These are phyloP conservation scores for Melaleuca quinquenervia DNA, from an alignment of 345 rosid genomes.

Conservation along the genomic window DNA sequence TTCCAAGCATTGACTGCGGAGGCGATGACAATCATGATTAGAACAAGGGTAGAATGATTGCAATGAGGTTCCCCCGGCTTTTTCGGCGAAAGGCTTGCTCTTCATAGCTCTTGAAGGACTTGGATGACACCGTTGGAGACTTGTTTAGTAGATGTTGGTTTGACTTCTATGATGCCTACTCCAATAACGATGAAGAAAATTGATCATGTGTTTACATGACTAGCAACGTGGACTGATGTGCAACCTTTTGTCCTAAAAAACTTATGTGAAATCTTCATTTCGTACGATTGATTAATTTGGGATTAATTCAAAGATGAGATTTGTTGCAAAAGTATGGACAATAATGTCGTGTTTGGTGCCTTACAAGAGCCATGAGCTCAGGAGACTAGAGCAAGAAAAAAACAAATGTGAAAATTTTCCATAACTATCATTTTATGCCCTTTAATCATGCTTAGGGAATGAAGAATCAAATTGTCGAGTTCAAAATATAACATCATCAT, in stretches of 20 bases:
- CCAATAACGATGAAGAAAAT: background rate
- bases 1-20: background rate
- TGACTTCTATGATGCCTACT: background rate
- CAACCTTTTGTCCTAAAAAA: background rate
- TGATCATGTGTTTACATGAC: background rate
- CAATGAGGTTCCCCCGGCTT: conserved; percentile 6
- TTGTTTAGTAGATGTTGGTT: background rate
- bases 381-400: background rate
- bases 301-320: background rate
- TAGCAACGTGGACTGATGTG: background rate
- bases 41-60: background rate
- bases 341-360: background rate
- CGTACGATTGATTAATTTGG: background rate
- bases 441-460: background rate
- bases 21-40: background rate
- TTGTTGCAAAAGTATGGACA: background rate
- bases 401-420: background rate
- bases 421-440: background rate
- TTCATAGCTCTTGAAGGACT: conserved; percentile 1
- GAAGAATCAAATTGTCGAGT: background rate
- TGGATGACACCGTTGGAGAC: background rate
- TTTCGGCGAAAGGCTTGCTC: conserved; percentile 10
- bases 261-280: background rate
- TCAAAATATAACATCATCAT: background rate
- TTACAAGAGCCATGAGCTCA: background rate